These are phyloP conservation scores for Phoma sp. DNA, from an alignment of 2,329 filamentous ascomycete genomes.

Conservation along the genomic window DNA sequence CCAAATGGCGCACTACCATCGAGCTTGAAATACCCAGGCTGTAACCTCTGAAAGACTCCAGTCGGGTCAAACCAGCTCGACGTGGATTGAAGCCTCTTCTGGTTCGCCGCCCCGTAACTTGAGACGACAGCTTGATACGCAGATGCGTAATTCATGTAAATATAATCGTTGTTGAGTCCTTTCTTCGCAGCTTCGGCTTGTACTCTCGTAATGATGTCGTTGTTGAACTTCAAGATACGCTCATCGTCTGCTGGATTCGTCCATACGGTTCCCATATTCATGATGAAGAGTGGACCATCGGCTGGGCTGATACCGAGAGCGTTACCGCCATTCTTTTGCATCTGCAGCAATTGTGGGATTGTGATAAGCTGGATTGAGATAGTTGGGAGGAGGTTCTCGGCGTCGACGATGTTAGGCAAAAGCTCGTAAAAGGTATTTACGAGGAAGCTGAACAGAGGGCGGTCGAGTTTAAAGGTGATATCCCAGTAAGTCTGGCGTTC, in stretches of 20 bases:
- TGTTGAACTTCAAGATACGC: constrained; percentile 15
- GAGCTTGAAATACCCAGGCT: constrained; percentile 32
- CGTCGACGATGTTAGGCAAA: constrained; percentile 28
- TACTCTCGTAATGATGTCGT: constrained; percentile 23
- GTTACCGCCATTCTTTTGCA: constrained; percentile 40
- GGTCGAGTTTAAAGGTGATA: constrained; percentile 32
- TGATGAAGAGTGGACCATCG: constrained; percentile 30
- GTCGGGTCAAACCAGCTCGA: constrained; percentile 22
- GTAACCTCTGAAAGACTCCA: constrained; percentile 27
- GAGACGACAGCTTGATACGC: constrained; percentile 51
- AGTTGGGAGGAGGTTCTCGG: constrained; percentile 21
- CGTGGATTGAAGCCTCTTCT: constrained; percentile 16
- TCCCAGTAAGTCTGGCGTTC: constrained; percentile 37
- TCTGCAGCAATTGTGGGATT: constrained; percentile 24
- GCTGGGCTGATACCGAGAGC: constrained; percentile 34
- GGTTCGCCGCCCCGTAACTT: constrained; percentile 50
- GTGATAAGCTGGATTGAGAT: constrained; percentile 40
- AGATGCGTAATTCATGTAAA: constrained; percentile 58
- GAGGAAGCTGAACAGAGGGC: constrained; percentile 23
- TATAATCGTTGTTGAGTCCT: constrained; percentile 25
- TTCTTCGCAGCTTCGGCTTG: constrained; percentile 19
- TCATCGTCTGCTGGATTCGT: neutral
- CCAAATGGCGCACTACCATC: constrained; percentile 6
- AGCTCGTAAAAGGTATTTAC: constrained; percentile 31
- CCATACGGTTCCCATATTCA: constrained; percentile 17